Evolutionary conservation across 2,329 filamentous ascomycete genomes (phyloP), one percentile per base, ranked within the genome.

Genomic region (Fonsecaea nubica): DNA sequence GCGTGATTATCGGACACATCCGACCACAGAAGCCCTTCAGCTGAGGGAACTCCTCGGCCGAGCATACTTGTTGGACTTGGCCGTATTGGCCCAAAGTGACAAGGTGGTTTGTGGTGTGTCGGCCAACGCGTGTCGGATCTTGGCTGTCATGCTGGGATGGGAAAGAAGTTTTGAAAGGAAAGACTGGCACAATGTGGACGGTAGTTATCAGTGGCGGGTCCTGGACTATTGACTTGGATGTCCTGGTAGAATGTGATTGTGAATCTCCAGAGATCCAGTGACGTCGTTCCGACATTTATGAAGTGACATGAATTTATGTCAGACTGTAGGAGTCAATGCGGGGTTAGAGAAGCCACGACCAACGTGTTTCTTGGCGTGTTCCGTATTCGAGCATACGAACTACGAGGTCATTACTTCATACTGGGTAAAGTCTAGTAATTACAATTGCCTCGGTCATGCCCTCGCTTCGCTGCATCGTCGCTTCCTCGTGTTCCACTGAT

Each of bases 141-240:
- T 96, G 68, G 92, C 87, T 1, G 91, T 96, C 48, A 93, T 96
- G 89, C 88, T 95, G 87, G 92, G 92, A 0, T 93, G 91, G 91
- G 89, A 93, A 42, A 71, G 67, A 53, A 87, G 85, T 4, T 83
- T 92, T 67, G 81, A 81, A 38, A 77, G 83, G 18, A 84, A 82
- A 1, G 82, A 83, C 53, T 96, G 92, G 91, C 83, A 87, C 65
- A 96, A 96, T 78, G 86, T 96, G n/a, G 91, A 94, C 76, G 90
- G 89, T 1, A 84, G 84, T 12, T 88, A 85, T 72, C 82, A 82
- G 12, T 92, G 90, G 90, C 83, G 75, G 60, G 79, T 79, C 1
- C 73, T 82, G 56, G 71, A 75, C 63, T 77, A 71, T 61, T 71
- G 61, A 52, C n/a, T 48, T 13, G 48, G 21, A 35, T 35, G 7